phyloP scores from a whole-genome alignment of 2,329 filamentous ascomycete genomes.

The Macrophomina pseudophaseolina region DNA sequence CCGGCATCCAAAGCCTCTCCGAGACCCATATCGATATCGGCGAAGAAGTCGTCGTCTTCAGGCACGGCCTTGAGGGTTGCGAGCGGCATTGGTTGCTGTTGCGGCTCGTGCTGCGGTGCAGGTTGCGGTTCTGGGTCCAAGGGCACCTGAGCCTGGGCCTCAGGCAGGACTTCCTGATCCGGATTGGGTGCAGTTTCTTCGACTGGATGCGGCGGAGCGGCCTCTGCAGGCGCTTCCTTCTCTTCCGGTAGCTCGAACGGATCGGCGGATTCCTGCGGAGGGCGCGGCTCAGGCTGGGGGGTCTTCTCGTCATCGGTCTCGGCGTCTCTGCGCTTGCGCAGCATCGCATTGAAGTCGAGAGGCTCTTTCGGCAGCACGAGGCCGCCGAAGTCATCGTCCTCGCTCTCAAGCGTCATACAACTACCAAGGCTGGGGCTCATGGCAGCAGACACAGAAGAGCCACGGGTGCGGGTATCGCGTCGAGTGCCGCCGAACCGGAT shows the following conservation, averaged over 20 bases:
- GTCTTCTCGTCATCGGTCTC: constrained; percentile 36
- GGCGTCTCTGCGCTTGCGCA: constrained; percentile 70
- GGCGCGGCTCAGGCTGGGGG: constrained; percentile 19
- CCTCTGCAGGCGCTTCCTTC: constrained; percentile 27
- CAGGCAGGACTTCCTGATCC: constrained; percentile 1
- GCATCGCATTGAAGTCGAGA: constrained; percentile 78
- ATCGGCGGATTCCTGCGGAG: neutral
- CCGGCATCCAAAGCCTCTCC: constrained; percentile 79
- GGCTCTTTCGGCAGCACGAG: constrained; percentile 82
- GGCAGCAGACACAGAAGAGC: constrained; percentile 84
- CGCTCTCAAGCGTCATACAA: constrained; percentile 88
- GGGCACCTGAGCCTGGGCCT: neutral
- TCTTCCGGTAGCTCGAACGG: constrained; percentile 6
- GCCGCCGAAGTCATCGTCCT: constrained; percentile 91
- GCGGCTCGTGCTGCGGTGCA: neutral
- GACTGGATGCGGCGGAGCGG: constrained; percentile 29
- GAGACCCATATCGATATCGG: constrained; percentile 84
- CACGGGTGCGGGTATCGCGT: constrained; percentile 77
- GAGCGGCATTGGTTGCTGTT: constrained; percentile 7
- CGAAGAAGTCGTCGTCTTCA: constrained; percentile 76
- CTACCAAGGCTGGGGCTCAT: constrained; percentile 93
- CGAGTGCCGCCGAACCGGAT: constrained; percentile 87
- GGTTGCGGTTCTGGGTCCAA: constrained; percentile 26
- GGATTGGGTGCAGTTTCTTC: constrained; percentile 32
- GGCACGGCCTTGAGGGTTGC: constrained; percentile 32